Percentiles rank a stretch among this genome's conserved stretches.
Conservation (phyloP, 495 filamentous ascomycete genomes). For the Neurospora sp. region DNA sequence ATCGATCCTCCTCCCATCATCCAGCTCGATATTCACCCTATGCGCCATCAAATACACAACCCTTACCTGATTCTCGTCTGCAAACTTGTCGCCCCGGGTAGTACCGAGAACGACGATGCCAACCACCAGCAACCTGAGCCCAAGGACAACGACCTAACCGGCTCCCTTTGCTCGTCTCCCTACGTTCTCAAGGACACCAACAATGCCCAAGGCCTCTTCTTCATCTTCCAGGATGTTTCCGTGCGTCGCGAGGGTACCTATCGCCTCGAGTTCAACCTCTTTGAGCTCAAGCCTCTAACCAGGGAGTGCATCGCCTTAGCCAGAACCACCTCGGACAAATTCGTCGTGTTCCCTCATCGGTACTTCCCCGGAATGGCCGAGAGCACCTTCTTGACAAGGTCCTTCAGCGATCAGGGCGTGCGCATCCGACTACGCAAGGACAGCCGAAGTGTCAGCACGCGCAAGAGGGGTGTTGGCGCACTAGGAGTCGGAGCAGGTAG, state of each 20-base stretch:
- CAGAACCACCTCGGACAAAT: constrained; percentile 60
- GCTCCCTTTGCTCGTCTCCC: constrained; percentile 81
- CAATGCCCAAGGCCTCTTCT: constrained; percentile 90
- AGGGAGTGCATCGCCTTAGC: constrained; percentile 44
- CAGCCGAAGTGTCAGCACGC: constrained; percentile 32
- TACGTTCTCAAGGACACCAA: constrained; percentile 87
- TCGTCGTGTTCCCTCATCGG: constrained; percentile 67
- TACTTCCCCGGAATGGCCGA: constrained; percentile 81
- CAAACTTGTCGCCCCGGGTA: constrained; percentile 36
- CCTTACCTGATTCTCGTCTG: constrained; percentile 55
- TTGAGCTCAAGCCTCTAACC: constrained; percentile 72
- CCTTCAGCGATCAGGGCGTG: constrained; percentile 93
- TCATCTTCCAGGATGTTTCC: constrained; percentile 92
- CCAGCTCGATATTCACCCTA: constrained; percentile 58
- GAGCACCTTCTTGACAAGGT: constrained; percentile 83
- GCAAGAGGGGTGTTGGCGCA: constrained; percentile 26
- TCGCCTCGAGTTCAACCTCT: constrained; percentile 75
- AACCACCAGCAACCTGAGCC: constrained; percentile 21
- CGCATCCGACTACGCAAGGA: constrained; percentile 85
- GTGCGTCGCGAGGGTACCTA: constrained; percentile 72
- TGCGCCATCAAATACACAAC: constrained; percentile 51
- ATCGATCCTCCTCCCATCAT: constrained; percentile 93
- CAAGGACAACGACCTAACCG: constrained; percentile 49
- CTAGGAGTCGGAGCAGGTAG: not conserved
- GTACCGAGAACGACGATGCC: constrained; percentile 42